These are phyloP conservation scores for Musa acuminata DNA, from an alignment of 176 grass and related monocot species.

Conservation along the genomic window DNA sequence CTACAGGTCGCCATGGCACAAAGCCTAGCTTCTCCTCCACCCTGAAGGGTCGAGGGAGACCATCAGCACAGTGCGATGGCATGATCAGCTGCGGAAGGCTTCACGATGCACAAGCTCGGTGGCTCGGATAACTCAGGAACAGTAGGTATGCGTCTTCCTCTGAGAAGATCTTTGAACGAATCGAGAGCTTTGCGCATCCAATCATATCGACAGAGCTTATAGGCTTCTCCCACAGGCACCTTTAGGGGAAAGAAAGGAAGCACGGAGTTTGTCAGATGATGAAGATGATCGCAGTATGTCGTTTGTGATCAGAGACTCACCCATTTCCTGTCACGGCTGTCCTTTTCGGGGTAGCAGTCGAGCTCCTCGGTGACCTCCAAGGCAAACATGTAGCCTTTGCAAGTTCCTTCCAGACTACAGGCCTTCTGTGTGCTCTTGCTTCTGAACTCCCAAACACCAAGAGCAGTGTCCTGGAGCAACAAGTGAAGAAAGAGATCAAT, in stretches of 20 bases:
- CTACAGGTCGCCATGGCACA: not conserved
- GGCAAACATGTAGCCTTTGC: conserved; percentile 82
- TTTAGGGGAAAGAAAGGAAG: not conserved
- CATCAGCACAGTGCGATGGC: conserved; percentile 18
- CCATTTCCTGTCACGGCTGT: conserved; percentile 47
- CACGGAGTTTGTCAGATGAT: too few relatives aligned
- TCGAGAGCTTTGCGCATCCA: conserved; percentile 86
- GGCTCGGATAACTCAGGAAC: conserved; percentile 1
- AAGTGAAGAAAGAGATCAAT: not conserved
- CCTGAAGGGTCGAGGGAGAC: not conserved
- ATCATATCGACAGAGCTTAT: conserved; percentile 67
- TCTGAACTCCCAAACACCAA: conserved; percentile 76
- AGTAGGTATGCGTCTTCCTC: not conserved
- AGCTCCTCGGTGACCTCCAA: conserved; percentile 75
- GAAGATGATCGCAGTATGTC: too few relatives aligned
- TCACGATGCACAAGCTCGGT: not conserved
- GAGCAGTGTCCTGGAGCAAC: conserved; percentile 30
- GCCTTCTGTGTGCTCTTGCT: conserved; percentile 79
- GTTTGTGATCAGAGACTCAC: conserved; percentile 21
- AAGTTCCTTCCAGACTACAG: conserved; percentile 39
- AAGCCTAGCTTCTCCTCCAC: not conserved
- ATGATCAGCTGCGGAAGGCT: conserved; percentile 1
- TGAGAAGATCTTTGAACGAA: not conserved
- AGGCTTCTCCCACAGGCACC: conserved; percentile 48
- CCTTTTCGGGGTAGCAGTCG: conserved; percentile 58